Conservation (phyloP, 202 grass and related monocot species). For the Setaria viridis region DNA sequence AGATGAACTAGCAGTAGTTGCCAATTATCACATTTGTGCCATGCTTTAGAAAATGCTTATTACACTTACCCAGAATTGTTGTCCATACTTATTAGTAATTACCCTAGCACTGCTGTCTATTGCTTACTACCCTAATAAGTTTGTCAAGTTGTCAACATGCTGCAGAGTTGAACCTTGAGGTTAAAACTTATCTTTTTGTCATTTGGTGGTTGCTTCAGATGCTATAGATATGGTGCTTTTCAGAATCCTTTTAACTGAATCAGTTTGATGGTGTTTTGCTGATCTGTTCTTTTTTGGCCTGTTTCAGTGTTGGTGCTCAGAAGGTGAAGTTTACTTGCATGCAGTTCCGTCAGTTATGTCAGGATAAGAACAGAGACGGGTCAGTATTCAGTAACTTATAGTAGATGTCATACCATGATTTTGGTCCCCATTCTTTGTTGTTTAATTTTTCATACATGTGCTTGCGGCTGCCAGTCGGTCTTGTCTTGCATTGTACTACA, state of each 20-base stretch:
- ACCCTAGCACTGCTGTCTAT: not conserved
- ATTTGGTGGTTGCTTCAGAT: not conserved
- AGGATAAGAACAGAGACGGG: constrained; percentile 70
- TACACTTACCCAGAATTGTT: not conserved
- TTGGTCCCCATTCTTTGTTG: not conserved
- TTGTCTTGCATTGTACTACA: not conserved
- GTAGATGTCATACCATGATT: constrained; percentile 19
- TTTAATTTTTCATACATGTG: constrained; percentile 6
- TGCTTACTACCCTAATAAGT: not conserved
- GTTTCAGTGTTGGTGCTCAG: constrained; percentile 78
- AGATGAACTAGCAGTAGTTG: not conserved
- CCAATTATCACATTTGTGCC: not conserved
- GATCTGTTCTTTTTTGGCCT: not conserved
- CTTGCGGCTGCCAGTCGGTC: not conserved
- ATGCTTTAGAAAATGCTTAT: not conserved
- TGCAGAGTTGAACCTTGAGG: not conserved
- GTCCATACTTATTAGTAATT: not conserved
- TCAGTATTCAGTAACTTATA: constrained; percentile 40
- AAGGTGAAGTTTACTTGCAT: constrained; percentile 73
- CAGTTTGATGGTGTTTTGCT: constrained; percentile 17
- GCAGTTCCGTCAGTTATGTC: constrained; percentile 57
- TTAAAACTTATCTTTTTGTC: not conserved
- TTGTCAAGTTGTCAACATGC: not conserved
- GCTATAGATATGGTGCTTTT: not conserved
- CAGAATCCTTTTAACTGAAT: not conserved